Evolutionary conservation across 768 basidiomycete genomes (phyloP), one percentile per base, ranked within the genome.

Genomic region (Trametes cingulata): DNA sequence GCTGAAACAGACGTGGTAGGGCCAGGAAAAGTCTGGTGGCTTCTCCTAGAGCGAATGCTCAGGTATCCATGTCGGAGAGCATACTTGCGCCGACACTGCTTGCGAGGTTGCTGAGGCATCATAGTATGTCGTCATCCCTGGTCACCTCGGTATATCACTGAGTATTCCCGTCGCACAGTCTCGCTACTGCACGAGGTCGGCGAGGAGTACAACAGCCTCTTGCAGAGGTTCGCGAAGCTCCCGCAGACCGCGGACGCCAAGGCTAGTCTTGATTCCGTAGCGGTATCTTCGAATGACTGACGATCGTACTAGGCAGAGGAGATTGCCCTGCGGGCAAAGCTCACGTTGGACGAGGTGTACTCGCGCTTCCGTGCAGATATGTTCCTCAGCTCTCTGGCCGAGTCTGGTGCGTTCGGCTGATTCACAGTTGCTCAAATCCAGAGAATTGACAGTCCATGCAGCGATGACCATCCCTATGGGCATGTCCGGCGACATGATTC

Each of bases 391-490:
- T 95, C 95, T 17, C 76, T 98, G 22, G 83, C 88, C 0, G 96
- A 98, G 71, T 96, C 96, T 1, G 87, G 95, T 96, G 67, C 36
- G 92, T 75, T n/a, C n/a, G n/a, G 60, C 29, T 24, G 15, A 1
- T 37, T 36, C 36, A 37, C 36, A 40, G 39, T 14, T 13, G 39
- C 39, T 40, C 39, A 40, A n/a, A 22, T 24, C 17, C 13, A 20
- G 12, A 5, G 14, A 17, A 17, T 25, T 39, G n/a, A 37, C 22
- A 22, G 22, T 19, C 7, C 47, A 58, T 19, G 35, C 63, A 97
- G 90, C 91, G 22, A 88, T 96, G 61, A 85, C 92, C 3, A 80
- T 94, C 56, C 92, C 93, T 0, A 86, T 92, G 84, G 87, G 90
- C 0, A 85, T 88, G 77, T 81, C 82, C 0, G 77, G 78, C 29